A percentile compares a stretch with the other conserved stretches of the same genome.
These are phyloP conservation scores for Fusarium mundagurra DNA, from an alignment of 2,329 filamentous ascomycete genomes.

Conservation along the genomic window DNA sequence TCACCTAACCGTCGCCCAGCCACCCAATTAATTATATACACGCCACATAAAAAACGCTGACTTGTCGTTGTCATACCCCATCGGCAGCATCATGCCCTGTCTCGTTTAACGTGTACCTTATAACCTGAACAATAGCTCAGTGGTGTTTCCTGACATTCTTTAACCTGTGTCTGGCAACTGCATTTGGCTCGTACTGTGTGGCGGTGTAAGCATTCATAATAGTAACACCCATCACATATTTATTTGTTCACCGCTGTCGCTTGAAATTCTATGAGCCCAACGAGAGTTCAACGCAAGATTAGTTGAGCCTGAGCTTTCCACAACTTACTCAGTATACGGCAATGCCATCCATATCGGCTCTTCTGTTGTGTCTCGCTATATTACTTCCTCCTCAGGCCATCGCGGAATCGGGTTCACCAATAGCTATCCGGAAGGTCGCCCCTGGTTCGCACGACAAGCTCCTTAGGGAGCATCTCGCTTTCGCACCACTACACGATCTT, in stretches of 20 bases:
- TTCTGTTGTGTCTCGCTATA: conserved; percentile 58
- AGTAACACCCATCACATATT: not conserved
- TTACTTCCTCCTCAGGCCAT: conserved; percentile 53
- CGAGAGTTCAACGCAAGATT: not conserved
- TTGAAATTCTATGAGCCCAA: not conserved
- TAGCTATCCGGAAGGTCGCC: conserved; percentile 77
- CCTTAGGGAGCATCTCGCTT: conserved; percentile 71
- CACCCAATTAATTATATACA: conserved; percentile 44
- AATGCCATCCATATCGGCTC: conserved; percentile 54
- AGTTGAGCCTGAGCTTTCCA: not conserved
- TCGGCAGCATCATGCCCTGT: conserved; percentile 12
- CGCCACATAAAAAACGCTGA: conserved; percentile 9
- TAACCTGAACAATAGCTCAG: not conserved
- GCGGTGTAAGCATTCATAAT: conserved; percentile 24
- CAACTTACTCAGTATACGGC: not conserved
- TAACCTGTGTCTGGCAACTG: conserved; percentile 1
- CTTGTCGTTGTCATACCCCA: conserved; percentile 37
- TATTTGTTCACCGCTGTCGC: conserved; percentile 17
- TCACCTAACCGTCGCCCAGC: conserved; percentile 34
- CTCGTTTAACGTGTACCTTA: not conserved
- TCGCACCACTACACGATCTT: conserved; percentile 47
- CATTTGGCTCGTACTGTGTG: not conserved
- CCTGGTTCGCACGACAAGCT: conserved; percentile 79
- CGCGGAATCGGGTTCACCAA: conserved; percentile 56
- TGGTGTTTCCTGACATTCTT: not conserved